Evolutionary conservation across 2,329 filamentous ascomycete species (phyloP), one percentile per base, ranked within the genome.

Genomic region (Aotearoamyces nothofagi): DNA sequence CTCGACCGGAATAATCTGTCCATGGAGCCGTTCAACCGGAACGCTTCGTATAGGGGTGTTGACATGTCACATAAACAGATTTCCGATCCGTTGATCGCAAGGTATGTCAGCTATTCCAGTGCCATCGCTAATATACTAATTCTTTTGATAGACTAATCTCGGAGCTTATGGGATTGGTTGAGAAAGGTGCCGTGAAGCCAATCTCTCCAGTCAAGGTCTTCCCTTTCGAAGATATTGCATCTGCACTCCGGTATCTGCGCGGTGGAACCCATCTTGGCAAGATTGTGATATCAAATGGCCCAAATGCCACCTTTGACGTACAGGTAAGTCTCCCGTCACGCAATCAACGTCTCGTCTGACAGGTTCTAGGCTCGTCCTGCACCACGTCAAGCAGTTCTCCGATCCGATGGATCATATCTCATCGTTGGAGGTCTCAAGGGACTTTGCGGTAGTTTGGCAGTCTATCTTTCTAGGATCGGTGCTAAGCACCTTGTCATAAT

Each of bases 241-340:
- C 30, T 13, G 35, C 33, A 4, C 32, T 40, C 13, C 20, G 38
- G 9, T 22, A 15, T 9, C 29, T 40, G 20, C 30, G 38, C 20
- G 25, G 15, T 6, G 38, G 38, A 9, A 33, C 24, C 5, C 33
- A 35, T 22, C 27, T 32, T 2, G 38, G 38, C 15, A 34, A 36
- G 16, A 11, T 33, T 10, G 33, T 34, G 6, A 52, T 62, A 3
- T 49, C 55, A 15, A 56, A 20, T 20, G 19, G n/a, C 19, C 7
- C 19, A 7, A 20, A 20, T 8, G 19, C 19, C 19, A 8, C n/a
- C 8, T 20, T 20, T 20, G 8, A 20, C n/a, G n/a, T n/a, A n/a
- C n/a, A n/a, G n/a, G n/a, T n/a, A n/a, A n/a, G n/a, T n/a, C n/a
- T n/a, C n/a, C n/a, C n/a, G n/a, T n/a, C n/a, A n/a, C n/a, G n/a